These are phyloP conservation scores for Papiliotrema terrestris DNA, from an alignment of 1,284 basidiomycete species.

Conservation along the genomic window DNA sequence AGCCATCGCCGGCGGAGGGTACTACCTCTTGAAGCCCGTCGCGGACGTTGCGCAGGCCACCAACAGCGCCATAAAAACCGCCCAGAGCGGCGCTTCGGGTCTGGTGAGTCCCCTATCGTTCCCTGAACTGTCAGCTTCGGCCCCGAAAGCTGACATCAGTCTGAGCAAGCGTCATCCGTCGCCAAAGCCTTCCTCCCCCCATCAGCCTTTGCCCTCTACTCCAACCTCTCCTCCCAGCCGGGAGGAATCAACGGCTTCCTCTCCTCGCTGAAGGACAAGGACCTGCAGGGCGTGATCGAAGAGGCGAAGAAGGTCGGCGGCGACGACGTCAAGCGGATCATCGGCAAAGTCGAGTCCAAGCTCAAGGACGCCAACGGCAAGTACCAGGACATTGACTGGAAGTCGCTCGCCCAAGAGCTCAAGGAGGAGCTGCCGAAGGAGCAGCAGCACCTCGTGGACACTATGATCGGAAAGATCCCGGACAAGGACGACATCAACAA, in stretches of 20 bases:
- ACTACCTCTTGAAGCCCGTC: constrained; percentile 44
- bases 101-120: constrained; percentile 8
- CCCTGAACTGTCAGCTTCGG: no score
- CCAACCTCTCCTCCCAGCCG: constrained; percentile 21
- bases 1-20: constrained; percentile 36
- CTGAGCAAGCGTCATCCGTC: constrained; percentile 10
- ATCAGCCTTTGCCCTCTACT: constrained; percentile 32
- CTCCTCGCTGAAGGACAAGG: constrained; percentile 38
- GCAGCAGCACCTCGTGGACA: constrained; percentile 36
- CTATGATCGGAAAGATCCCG: constrained; percentile 40
- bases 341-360: constrained; percentile 40
- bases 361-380: constrained; percentile 43
- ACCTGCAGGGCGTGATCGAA: constrained; percentile 37
- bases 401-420: constrained; percentile 32
- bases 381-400: constrained; percentile 44
- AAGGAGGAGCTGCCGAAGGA: constrained; percentile 39
- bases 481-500: constrained; percentile 36
- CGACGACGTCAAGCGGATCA: constrained; percentile 41
- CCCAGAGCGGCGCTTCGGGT: constrained; percentile 18
- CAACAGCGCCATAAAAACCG: constrained; percentile 21
- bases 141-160: no score
- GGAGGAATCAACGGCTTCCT: constrained; percentile 42
- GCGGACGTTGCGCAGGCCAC: constrained; percentile 36
- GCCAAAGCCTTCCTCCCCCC: constrained; percentile 36
- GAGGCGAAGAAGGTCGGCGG: constrained; percentile 44